These are phyloP conservation scores for Stentor coeruleus DNA, from an alignment of 73 alveolate species.

Conservation along the genomic window DNA sequence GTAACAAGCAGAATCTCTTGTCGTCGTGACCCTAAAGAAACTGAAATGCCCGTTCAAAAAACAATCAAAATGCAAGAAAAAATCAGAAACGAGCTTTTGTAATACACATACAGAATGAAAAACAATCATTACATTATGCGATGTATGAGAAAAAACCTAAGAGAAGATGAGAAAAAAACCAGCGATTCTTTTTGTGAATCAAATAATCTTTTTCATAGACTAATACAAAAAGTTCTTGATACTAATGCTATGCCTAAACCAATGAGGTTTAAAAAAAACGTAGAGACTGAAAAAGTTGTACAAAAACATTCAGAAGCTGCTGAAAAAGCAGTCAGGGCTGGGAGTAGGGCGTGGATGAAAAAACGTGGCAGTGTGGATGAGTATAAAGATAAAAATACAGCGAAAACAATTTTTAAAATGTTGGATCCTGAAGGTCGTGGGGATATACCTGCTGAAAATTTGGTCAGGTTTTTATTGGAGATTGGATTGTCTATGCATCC, in stretches of 20 bases:
- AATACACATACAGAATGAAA: not conserved
- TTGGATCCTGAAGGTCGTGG: not conserved
- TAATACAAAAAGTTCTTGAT: not conserved
- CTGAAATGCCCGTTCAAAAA: not conserved
- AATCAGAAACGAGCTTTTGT: not conserved
- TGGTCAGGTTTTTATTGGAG: not conserved
- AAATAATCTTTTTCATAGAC: conserved; percentile 1
- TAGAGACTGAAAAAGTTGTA: not conserved
- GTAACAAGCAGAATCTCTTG: not conserved
- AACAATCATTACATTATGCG: not conserved
- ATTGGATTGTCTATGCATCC: not conserved
- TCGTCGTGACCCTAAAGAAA: not conserved
- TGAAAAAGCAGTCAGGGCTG: not conserved
- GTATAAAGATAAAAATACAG: not conserved
- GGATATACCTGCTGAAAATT: not conserved
- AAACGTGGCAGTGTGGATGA: not conserved
- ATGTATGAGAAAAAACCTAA: not conserved
- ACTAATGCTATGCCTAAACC: not conserved
- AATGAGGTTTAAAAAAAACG: not conserved
- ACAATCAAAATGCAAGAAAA: not conserved
- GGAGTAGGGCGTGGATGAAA: not conserved
- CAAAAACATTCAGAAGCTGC: not conserved
- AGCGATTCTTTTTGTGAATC: not conserved
- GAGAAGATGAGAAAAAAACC: not conserved
- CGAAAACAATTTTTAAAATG: not conserved